Conservation (phyloP, 148 eudicot genomes). For the Fagopyrum tataricum region DNA sequence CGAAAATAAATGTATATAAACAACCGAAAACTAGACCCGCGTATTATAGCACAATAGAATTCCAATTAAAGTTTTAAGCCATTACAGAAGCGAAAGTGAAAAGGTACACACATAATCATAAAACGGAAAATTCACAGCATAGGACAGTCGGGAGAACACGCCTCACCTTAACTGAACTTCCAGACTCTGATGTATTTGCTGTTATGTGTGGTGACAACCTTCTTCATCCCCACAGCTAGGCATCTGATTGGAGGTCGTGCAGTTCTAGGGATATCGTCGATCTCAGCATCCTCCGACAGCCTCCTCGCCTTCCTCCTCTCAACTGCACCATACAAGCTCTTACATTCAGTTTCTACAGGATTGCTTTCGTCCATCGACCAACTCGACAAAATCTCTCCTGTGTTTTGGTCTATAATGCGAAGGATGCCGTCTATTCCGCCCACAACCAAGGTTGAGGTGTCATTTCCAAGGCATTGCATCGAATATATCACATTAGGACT, state of each 20-base stretch:
- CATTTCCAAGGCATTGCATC: conserved; percentile 48
- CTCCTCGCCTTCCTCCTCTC: conserved; percentile 45
- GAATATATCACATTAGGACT: conserved; percentile 63
- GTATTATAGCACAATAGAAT: neutral
- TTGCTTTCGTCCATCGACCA: conserved; percentile 35
- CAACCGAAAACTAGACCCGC: no score
- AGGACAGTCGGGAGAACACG: no score
- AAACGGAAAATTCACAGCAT: no score
- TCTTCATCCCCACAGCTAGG: conserved; percentile 83
- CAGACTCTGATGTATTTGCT: conserved; percentile 46
- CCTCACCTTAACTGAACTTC: conserved; percentile 32
- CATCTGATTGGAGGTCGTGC: conserved; percentile 54
- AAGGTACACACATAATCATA: no score
- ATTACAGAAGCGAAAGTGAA: no score
- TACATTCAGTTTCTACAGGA: conserved; percentile 15
- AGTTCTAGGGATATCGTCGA: conserved; percentile 35
- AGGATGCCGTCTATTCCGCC: conserved; percentile 85
- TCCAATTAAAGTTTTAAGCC: neutral
- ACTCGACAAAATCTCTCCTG: conserved; percentile 51
- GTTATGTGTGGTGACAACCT: conserved; percentile 58
- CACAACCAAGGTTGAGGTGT: conserved; percentile 46
- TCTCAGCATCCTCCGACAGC: conserved; percentile 34
- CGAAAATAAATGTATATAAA: conserved; percentile 9
- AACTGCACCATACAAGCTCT: conserved; percentile 26
- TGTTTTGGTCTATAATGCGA: conserved; percentile 53